A percentile compares a stretch with the other conserved stretches of the same genome.
Evolutionary conservation across 345 rosid species (phyloP).

Genomic region (Acer campestre): DNA sequence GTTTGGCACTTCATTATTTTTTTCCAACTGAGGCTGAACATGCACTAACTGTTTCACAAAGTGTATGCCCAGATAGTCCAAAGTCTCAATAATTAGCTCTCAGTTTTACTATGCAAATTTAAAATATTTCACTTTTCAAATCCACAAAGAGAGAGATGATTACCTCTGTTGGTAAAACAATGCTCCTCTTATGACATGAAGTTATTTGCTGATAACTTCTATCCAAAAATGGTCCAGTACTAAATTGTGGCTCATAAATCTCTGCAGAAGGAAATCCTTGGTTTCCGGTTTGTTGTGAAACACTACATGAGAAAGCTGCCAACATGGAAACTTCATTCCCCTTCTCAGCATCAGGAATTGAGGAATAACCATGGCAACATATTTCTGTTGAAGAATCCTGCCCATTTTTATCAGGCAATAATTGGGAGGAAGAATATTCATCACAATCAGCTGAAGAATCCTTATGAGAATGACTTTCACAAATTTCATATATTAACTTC

Average conservation of each 20-base stretch:
- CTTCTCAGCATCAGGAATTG: conserved; percentile 33
- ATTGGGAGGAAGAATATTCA: conserved; percentile 31
- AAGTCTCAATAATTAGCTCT: background rate
- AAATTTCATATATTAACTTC: conserved; percentile 63
- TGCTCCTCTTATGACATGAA: conserved; percentile 26
- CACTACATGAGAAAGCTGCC: conserved; percentile 31
- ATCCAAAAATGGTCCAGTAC: conserved; percentile 29
- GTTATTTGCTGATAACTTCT: conserved; percentile 27
- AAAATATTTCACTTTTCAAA: background rate
- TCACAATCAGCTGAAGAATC: conserved; percentile 36
- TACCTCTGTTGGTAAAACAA: conserved; percentile 58
- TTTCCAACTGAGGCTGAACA: background rate
- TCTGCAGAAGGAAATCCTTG: conserved; percentile 44
- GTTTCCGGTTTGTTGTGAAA: conserved; percentile 31
- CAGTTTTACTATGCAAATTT: background rate
- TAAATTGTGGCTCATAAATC: conserved; percentile 39
- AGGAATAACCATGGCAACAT: conserved; percentile 32
- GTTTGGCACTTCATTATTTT: background rate
- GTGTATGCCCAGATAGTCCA: background rate
- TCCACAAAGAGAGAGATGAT: conserved; percentile 10
- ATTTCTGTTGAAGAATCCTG: conserved; percentile 29
- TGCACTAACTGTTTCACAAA: background rate
- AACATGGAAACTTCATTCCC: conserved; percentile 40
- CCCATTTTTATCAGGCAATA: conserved; percentile 27
- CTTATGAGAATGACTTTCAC: conserved; percentile 38